A percentile compares a stretch with the other conserved stretches of the same genome.
phyloP scores from a whole-genome alignment of 2,329 filamentous ascomycete genomes.

The Orbilia javanica region DNA sequence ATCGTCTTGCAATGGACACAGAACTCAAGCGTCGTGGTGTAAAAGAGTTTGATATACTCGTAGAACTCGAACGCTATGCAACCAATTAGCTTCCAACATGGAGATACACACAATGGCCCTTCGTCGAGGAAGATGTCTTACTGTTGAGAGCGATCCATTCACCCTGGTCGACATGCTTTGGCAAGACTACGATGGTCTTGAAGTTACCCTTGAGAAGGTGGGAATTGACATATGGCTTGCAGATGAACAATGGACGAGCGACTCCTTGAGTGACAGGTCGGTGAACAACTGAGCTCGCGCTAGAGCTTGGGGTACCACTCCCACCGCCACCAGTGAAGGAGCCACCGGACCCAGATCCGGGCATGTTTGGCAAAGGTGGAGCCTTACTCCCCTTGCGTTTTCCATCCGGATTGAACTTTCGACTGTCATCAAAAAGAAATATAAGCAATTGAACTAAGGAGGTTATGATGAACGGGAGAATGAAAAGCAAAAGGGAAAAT shows the following conservation, averaged over 20 bases:
- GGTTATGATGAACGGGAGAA: not conserved
- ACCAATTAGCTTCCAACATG: not conserved
- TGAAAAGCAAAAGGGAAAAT: not conserved
- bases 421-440: slow-evolving; percentile 30
- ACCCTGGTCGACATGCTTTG: slow-evolving; percentile 91
- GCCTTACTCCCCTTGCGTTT: slow-evolving; percentile 53
- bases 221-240: slow-evolving; percentile 64
- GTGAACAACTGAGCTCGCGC: slow-evolving; percentile 70
- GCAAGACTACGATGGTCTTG: slow-evolving; percentile 91
- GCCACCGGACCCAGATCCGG: slow-evolving; percentile 37
- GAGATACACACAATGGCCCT: not conserved
- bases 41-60: slow-evolving; percentile 62
- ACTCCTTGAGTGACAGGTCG: slow-evolving; percentile 63
- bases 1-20: slow-evolving; percentile 90
- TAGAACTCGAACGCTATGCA: slow-evolving; percentile 62
- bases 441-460: slow-evolving; percentile 12
- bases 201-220: slow-evolving; percentile 86
- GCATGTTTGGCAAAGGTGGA: slow-evolving; percentile 53
- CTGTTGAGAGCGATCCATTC: slow-evolving; percentile 97
- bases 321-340: slow-evolving; percentile 32
- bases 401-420: slow-evolving; percentile 53
- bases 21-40: slow-evolving; percentile 82
- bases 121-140: slow-evolving; percentile 67
- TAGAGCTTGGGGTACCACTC: slow-evolving; percentile 65
- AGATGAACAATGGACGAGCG: slow-evolving; percentile 68